phyloP scores from a whole-genome alignment of 805 yeast genomes.

The Candida chauliodis region DNA sequence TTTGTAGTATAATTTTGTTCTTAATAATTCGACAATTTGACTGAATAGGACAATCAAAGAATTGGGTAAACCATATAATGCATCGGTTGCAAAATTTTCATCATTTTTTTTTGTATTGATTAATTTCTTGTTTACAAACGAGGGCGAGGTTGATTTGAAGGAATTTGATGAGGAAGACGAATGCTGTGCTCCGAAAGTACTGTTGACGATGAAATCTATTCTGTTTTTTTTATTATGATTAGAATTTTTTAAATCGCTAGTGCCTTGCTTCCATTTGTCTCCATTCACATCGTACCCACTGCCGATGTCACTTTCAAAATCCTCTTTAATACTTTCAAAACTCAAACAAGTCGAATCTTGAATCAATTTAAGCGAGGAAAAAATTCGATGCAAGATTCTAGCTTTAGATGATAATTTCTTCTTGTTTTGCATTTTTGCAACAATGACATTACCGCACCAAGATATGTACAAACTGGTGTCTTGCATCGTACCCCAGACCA shows the following conservation, averaged over 20 bases:
- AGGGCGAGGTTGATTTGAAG: conserved; percentile 26
- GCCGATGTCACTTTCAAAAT: conserved; percentile 23
- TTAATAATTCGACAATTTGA: conserved; percentile 63
- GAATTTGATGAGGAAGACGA: background rate
- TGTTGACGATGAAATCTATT: conserved; percentile 24
- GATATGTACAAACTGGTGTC: conserved; percentile 74
- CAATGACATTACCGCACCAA: conserved; percentile 73
- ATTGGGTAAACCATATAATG: conserved; percentile 80
- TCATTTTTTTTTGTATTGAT: conserved; percentile 49
- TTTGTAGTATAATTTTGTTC: conserved; percentile 56
- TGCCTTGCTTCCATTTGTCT: conserved; percentile 20
- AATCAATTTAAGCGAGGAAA: conserved; percentile 66
- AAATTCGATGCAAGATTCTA: conserved; percentile 69
- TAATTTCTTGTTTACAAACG: conserved; percentile 39
- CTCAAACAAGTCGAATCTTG: conserved; percentile 69
- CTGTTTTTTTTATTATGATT: conserved; percentile 14
- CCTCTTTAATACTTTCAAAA: conserved; percentile 32
- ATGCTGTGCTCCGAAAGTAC: conserved; percentile 6
- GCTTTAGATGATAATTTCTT: conserved; percentile 72
- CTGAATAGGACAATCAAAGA: conserved; percentile 70
- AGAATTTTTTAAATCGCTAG: background rate
- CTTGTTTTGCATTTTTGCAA: conserved; percentile 62
- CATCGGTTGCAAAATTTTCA: conserved; percentile 68
- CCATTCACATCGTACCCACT: conserved; percentile 34
- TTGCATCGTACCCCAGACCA: conserved; percentile 88